Base-by-base conservation (phyloP, 2,329 filamentous ascomycete genomes). In the Teratosphaeria zuluensis region DNA sequence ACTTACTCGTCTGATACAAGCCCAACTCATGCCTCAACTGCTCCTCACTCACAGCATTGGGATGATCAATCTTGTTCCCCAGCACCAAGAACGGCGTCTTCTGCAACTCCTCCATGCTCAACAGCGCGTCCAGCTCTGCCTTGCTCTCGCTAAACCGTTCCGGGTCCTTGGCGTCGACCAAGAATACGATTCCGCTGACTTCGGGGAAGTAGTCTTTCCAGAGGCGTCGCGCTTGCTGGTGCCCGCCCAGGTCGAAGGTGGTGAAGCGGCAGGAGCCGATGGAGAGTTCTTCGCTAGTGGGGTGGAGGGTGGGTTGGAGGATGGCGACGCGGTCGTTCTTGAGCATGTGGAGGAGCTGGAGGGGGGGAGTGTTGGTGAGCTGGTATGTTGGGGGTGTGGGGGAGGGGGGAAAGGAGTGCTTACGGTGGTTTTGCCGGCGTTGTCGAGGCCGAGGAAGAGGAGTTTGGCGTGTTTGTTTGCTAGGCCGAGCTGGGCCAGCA, bases 1-100 rank as follows among this genome's bases (percentile, higher is more conserved):
- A 63, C 66, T 63, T 65, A 62, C 90, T 96, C 58, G 92, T 96
- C 78, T 97, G 92, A 78, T 95, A 97, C 70, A 99, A 78, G 63
- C 94, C 94, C 60, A 99, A 81, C 75, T 92, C 88, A 74, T 92
- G 87, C 75, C 94, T 85, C 72, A 97, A 83, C 79, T 96, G 90
- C 70, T 97, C 92, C 82, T 99, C 94, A 65, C 88, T 92, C 57
- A 97, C 87, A 63, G 94, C 94, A 68, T 95, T 89, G 57, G 92
- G 92, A 80, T 97, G 92, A 76, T 99, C 94, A 75, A 99, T 99
- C 85, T 99, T 99, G 85, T 99, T 99, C 69, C 94, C 94, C 64
- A 99, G 84, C 68, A 99, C 85, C 62, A 97, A 84, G 76, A 97
- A 97, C 57, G 94, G 94, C 8, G 96, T 94, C 81, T 95, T 96